Evolutionary conservation across 371 early-diverging fungal genomes (phyloP), one percentile per base, ranked within the genome.

Genomic region (Saksenaea oblongispora): DNA sequence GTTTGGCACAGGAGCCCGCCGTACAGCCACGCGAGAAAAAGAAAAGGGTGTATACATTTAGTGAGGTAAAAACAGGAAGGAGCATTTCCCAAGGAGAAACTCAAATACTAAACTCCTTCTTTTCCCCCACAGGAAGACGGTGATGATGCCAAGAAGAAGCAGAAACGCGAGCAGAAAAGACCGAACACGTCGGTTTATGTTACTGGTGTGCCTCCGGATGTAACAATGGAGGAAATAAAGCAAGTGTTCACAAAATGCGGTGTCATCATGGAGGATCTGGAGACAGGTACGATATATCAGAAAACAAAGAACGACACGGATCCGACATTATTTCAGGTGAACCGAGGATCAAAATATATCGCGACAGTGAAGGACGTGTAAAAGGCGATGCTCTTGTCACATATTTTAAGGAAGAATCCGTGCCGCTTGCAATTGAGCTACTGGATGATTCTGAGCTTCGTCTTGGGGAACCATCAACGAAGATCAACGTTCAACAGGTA

Each of bases 301-400:
- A 15, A 37, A 26, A 22, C 4, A 13, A 17, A 22, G 15, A 37
- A 8, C 22, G 13, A 18, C 60, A 42, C 17, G 28, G 34, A 39
- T 37, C 17, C 34, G 13, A 37, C 37, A n/a, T 57, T 15, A 11
- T 18, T 26, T 28, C 72, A 89, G 89, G 91, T 5, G 75, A 87
- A 64, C 95, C 97, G n/a, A 89, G 89, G 56, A 93, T 98, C 65
- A 98, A 96, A 70, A 67, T 98, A 26, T 98, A 98, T 70, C 82
- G 76, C 17, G 84, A 95, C 44, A 76, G 78, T 8, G 80, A 89
- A 9, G 90, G 87, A 13, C 62, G 66, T 3, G 72, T 83, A 41
- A 97, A 96, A 69, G 98, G 97, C 1, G 98, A 98, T 69, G 97
- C 91, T 0, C 75, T 97, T 13, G 89, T 98, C 17, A 91, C 91